These are phyloP conservation scores for Populus hybrid DNA, from an alignment of 441 rosid species.

Conservation along the genomic window DNA sequence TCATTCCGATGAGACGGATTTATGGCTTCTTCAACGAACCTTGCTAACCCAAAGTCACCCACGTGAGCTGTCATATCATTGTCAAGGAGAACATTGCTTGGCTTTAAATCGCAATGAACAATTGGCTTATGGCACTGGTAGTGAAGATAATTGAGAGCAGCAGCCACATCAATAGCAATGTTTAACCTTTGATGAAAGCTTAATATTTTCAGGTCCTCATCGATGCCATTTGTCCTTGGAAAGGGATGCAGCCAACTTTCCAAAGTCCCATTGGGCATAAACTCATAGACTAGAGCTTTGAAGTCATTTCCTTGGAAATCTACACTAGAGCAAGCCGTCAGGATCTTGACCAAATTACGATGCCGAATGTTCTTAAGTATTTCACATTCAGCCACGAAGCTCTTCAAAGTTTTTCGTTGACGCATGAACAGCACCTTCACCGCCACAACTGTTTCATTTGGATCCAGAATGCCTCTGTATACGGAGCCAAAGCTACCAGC, in stretches of 20 bases:
- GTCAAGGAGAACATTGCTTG: slow-evolving; percentile 12
- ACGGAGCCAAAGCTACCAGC: slow-evolving; percentile 11
- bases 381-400: slow-evolving; percentile 12
- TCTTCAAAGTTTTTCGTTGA: background rate
- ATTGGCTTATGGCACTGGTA: background rate
- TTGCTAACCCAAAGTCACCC: slow-evolving; percentile 12
- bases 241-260: slow-evolving; percentile 14
- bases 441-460: background rate
- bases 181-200: slow-evolving; percentile 3
- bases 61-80: slow-evolving; percentile 6
- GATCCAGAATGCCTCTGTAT: slow-evolving; percentile 5
- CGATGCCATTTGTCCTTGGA: background rate
- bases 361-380: slow-evolving; percentile 6
- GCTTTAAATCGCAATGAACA: slow-evolving; percentile 11
- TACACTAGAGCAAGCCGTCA: slow-evolving; percentile 11
- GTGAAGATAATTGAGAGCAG: slow-evolving; percentile 10
- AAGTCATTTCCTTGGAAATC: slow-evolving; percentile 15
- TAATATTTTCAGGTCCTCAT: slow-evolving; percentile 1
- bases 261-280: slow-evolving; percentile 21
- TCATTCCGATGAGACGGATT: no score
- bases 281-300: slow-evolving; percentile 17
- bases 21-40: background rate
- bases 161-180: slow-evolving; percentile 9
- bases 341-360: slow-evolving; percentile 3
- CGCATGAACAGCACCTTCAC: slow-evolving; percentile 9